Evolutionary conservation across 495 filamentous ascomycete species (phyloP).

Genomic region (Daldinia bambusicola): DNA sequence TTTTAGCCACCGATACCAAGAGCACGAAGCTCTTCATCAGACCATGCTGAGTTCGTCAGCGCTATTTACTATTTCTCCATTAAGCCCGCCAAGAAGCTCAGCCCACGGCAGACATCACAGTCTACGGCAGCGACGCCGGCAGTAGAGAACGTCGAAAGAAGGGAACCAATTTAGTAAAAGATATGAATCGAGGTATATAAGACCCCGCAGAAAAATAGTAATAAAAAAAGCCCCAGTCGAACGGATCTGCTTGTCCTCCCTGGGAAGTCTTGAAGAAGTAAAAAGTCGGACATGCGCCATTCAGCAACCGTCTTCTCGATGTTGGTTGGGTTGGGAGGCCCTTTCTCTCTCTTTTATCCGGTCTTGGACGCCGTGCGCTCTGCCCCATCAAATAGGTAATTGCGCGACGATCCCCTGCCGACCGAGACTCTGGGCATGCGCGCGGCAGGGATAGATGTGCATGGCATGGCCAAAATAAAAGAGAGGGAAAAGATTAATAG

Average conservation of each 20-base stretch:
- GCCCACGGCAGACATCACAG: slow-evolving; percentile 35
- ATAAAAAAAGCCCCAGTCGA: background rate
- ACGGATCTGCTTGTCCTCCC: slow-evolving; percentile 14
- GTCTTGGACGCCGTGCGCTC: slow-evolving; percentile 38
- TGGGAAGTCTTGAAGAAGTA: slow-evolving; percentile 16
- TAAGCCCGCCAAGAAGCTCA: slow-evolving; percentile 40
- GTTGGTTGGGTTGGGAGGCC: background rate
- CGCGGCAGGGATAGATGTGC: background rate
- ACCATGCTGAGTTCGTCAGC: slow-evolving; percentile 23
- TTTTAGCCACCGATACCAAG: slow-evolving; percentile 31
- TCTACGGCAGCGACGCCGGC: slow-evolving; percentile 31
- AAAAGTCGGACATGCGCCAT: slow-evolving; percentile 14
- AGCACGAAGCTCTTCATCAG: slow-evolving; percentile 20
- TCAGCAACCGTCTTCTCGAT: slow-evolving; percentile 17
- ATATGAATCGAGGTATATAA: slow-evolving; percentile 14
- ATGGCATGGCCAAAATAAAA: background rate
- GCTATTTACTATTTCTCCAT: slow-evolving; percentile 29
- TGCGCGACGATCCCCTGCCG: slow-evolving; percentile 19
- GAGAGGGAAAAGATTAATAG: too few relatives aligned
- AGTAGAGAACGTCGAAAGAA: slow-evolving; percentile 2
- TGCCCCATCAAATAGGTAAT: slow-evolving; percentile 32
- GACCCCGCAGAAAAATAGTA: slow-evolving; percentile 26
- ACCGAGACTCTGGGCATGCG: background rate
- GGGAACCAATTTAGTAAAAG: slow-evolving; percentile 6
- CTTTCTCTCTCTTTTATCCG: slow-evolving; percentile 33